Base-by-base conservation (phyloP, 108 stramenopile species). In the Ochromonas danica region DNA sequence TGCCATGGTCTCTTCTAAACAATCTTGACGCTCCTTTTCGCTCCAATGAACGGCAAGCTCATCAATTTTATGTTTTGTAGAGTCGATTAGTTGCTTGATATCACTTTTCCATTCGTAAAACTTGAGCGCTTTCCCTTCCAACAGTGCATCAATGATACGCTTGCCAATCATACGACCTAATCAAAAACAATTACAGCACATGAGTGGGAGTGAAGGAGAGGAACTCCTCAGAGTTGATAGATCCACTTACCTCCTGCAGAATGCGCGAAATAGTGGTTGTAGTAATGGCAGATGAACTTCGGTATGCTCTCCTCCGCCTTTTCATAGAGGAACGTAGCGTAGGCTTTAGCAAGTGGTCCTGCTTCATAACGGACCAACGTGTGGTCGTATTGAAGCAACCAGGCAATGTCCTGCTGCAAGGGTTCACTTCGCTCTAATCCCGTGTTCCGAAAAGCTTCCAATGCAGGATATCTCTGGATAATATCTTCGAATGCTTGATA, bases 101-200 rank as follows among this genome's bases (percentile, higher is more conserved):
- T 95, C 91, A 67, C 10, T 36, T 42, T 89, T 90, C 92, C 92
- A 92, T 86, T 92, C 61, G 88, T 95, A 95, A 80, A 95, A 95
- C 77, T 94, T 91, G 35, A 95, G 86, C 40, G 89, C 89, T 65
- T 89, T 88, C 36, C 87, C 89, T 40, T 92, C 92, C 62, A 95
- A 79, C 67, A 94, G 78, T 75, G 88, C 70, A 3, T 90, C 86
- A 39, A 87, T 85, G 91, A 96, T 94, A 81, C 92, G 89, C 72
- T 91, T 91, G 1, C 95, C 95, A 80, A 96, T 96, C 93, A 96
- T 94, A 51, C 91, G 78, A n/a, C 1, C 94, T 93, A 28, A 93
- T n/a, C n/a, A n/a, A n/a, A n/a, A n/a, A n/a, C n/a, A n/a, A n/a
- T n/a, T n/a, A n/a, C n/a, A n/a, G n/a, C n/a, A n/a, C n/a, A n/a